A percentile compares a stretch with the other conserved stretches of the same genome.
Evolutionary conservation across 2,329 filamentous ascomycete species (phyloP).

Genomic region (Neopestalotiopsis rosae): DNA sequence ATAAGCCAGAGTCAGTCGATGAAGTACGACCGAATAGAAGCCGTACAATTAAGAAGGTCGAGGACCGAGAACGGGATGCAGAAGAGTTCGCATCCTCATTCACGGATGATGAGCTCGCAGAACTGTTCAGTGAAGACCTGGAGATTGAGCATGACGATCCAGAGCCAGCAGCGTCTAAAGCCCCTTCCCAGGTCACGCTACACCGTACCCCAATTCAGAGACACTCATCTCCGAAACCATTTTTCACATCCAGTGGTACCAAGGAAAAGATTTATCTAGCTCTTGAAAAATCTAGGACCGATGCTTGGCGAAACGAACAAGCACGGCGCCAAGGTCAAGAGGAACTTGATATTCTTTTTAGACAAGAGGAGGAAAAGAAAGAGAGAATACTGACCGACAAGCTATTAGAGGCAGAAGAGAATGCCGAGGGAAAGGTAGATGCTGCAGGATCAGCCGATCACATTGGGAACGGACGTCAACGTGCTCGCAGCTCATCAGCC

Average conservation of each 20-base stretch:
- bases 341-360: conserved; percentile 28
- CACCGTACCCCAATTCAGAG: conserved; percentile 18
- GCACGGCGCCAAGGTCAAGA: conserved; percentile 27
- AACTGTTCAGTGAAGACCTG: background rate
- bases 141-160: background rate
- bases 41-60: background rate
- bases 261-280: conserved; percentile 33
- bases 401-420: conserved; percentile 13
- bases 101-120: conserved; percentile 13
- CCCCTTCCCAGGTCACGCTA: background rate
- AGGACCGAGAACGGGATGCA: background rate
- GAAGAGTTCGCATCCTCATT: background rate
- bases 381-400: conserved; percentile 21
- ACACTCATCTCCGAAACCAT: conserved; percentile 35
- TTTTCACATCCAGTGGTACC: conserved; percentile 39
- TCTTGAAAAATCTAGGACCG: conserved; percentile 36
- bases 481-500: background rate
- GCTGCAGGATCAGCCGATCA: background rate
- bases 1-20: background rate
- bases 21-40: no score
- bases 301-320: conserved; percentile 33
- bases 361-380: conserved; percentile 27
- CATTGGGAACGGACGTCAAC: background rate
- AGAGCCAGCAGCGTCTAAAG: background rate
- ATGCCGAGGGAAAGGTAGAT: background rate